phyloP scores from a whole-genome alignment of 805 yeast genomes.

The Schizosaccharomyces lindneri region DNA sequence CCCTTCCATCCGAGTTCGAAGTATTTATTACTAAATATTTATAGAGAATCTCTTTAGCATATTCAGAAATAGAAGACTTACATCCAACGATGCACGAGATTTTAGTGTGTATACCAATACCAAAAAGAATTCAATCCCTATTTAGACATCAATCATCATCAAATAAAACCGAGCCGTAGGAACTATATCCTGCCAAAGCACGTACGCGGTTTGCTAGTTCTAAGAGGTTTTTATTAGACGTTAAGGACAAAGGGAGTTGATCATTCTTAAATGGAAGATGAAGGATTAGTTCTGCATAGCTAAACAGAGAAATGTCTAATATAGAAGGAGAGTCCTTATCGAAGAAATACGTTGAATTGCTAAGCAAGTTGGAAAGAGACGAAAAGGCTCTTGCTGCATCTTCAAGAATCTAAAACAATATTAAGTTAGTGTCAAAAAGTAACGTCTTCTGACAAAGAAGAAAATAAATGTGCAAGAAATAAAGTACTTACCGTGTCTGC shows the following conservation, averaged over 20 bases:
- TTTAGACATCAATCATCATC: neutral
- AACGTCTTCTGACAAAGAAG: neutral
- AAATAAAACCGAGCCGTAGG: neutral
- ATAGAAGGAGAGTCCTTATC: neutral
- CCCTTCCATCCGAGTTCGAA: neutral
- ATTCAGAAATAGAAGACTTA: too few relatives aligned
- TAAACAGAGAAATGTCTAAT: neutral
- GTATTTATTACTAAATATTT: neutral
- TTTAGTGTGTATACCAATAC: too few relatives aligned
- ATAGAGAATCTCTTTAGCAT: neutral
- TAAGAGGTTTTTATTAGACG: neutral
- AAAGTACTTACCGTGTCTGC: neutral
- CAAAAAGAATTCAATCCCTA: too few relatives aligned
- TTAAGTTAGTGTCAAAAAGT: too few relatives aligned
- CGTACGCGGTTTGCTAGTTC: neutral
- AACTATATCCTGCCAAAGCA: neutral
- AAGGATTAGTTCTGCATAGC: neutral
- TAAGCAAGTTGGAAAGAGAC: slow-evolving; percentile 10
- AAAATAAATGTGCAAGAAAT: neutral
- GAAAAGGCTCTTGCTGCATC: neutral
- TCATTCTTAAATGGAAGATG: neutral
- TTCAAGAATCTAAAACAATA: neutral
- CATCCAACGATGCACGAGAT: too few relatives aligned
- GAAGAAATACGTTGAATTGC: neutral
- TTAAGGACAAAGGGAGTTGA: neutral